Evolutionary conservation across 192 early-diverging fungal species (phyloP).

Genomic region (Thamnidium elegans): DNA sequence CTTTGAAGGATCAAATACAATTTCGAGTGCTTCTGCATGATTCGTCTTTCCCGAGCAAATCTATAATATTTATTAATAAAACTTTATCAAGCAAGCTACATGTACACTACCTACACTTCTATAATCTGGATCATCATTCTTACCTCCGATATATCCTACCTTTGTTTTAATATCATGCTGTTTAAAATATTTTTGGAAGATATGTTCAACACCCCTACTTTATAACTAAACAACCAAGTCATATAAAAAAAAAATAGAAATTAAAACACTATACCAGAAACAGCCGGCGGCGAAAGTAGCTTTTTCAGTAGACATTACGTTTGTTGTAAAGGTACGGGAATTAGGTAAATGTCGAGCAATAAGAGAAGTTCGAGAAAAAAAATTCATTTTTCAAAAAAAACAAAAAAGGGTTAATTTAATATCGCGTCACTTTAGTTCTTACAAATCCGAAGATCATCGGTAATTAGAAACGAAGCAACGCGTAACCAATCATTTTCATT

Average conservation of each 20-base stretch:
- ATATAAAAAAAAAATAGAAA: neutral
- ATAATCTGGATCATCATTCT: slow-evolving; percentile 43
- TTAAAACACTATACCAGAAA: slow-evolving; percentile 67
- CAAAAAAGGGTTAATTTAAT: no score
- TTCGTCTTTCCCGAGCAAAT: slow-evolving; percentile 71
- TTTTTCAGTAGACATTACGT: slow-evolving; percentile 36
- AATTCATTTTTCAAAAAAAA: no score
- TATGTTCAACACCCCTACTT: slow-evolving; percentile 55
- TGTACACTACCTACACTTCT: slow-evolving; percentile 36
- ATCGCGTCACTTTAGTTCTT: no score
- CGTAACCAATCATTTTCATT: no score
- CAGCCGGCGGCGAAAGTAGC: slow-evolving; percentile 93
- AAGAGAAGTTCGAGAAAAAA: slow-evolving; percentile 1
- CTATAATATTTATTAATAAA: slow-evolving; percentile 22
- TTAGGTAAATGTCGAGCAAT: neutral
- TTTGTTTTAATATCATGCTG: slow-evolving; percentile 41
- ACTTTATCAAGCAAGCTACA: neutral
- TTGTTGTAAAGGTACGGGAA: slow-evolving; percentile 1
- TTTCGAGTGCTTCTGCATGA: slow-evolving; percentile 82
- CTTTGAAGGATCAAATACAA: slow-evolving; percentile 70
- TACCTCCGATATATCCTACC: slow-evolving; percentile 58
- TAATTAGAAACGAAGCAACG: no score
- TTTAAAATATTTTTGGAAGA: slow-evolving; percentile 51
- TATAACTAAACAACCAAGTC: neutral
- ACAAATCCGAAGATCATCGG: no score